Conservation (phyloP, 2,329 filamentous ascomycete genomes). For the Aspergillus pseudotamarii region DNA sequence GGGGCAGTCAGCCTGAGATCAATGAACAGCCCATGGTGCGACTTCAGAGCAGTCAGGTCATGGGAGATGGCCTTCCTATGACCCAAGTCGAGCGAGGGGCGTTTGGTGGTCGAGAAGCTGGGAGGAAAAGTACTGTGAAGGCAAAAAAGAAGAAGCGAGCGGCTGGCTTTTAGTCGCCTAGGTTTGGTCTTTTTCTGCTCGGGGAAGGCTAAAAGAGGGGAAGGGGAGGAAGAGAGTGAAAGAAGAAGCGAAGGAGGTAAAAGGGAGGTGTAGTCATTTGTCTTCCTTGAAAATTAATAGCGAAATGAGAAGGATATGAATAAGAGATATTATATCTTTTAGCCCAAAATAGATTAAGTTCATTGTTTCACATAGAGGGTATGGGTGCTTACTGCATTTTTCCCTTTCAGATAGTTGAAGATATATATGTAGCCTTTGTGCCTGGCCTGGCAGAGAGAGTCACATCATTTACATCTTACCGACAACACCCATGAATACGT, state of each 20-base stretch:
- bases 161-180: constrained; percentile 50
- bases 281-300: not conserved
- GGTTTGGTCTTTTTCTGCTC: constrained; percentile 53
- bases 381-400: not conserved
- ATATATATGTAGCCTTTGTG: not conserved
- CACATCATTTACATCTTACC: not conserved
- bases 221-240: no score
- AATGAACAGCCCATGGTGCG: constrained; percentile 19
- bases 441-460: not conserved
- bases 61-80: constrained; percentile 39
- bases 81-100: constrained; percentile 44
- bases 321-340: no score
- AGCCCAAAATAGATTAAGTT: not conserved
- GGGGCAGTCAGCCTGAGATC: constrained; percentile 38
- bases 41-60: constrained; percentile 39
- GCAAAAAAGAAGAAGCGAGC: constrained; percentile 43
- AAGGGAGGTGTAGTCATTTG: not conserved
- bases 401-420: not conserved
- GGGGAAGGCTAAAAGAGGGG: not conserved
- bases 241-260: no score
- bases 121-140: constrained; percentile 31
- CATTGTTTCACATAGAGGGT: not conserved
- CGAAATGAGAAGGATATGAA: not conserved
- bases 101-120: constrained; percentile 41
- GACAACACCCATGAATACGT: no score